A percentile compares a stretch with the other conserved stretches of the same genome.
Conservation (phyloP, 257 asterid species). For the Plectranthus barbatus region DNA sequence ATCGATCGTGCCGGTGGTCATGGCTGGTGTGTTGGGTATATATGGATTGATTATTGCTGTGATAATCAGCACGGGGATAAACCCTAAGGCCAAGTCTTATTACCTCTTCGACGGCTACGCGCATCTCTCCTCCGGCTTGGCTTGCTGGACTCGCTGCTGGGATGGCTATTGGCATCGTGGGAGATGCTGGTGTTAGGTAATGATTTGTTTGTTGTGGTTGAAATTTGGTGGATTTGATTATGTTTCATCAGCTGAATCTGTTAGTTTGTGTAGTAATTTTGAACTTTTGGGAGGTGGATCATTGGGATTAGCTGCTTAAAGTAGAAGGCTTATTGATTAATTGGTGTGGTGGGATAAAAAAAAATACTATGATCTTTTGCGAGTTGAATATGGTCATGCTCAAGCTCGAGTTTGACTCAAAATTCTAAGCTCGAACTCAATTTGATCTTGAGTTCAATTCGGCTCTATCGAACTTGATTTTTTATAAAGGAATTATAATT, state of each 20-base stretch:
- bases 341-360: background rate
- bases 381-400: no score
- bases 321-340: background rate
- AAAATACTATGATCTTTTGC: no score
- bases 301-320: background rate
- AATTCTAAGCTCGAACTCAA: no score
- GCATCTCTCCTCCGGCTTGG: slow-evolving; percentile 70
- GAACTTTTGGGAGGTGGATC: background rate
- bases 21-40: slow-evolving; percentile 91
- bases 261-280: background rate
- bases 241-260: background rate
- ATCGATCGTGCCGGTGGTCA: slow-evolving; percentile 77
- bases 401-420: no score
- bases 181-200: slow-evolving; percentile 91
- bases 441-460: no score
- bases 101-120: slow-evolving; percentile 86
- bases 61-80: slow-evolving; percentile 74
- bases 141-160: slow-evolving; percentile 81
- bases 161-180: slow-evolving; percentile 86
- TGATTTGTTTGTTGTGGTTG: background rate
- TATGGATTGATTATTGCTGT: slow-evolving; percentile 81
- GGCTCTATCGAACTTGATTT: no score
- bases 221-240: background rate
- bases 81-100: slow-evolving; percentile 71
- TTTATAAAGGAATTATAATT: no score